Base-by-base conservation (phyloP, 805 yeast genomes). In the Pichia manshurica region DNA sequence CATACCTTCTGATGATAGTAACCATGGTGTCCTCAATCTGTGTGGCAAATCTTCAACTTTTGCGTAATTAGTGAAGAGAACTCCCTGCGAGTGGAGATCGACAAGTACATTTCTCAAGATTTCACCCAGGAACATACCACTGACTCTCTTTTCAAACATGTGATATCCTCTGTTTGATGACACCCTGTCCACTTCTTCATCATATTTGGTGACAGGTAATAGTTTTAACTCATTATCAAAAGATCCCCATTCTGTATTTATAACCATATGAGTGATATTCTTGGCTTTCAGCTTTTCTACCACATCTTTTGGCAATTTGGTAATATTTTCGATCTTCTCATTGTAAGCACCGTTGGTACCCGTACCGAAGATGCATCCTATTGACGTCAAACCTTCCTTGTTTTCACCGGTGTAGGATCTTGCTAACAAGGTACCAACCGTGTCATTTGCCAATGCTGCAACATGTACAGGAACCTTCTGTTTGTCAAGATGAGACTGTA, bases 211-310 rank as follows among this genome's bases (percentile, higher is more conserved):
- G 42, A 72, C 75, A 51, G 97, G 97, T 53, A 91, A 72, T 36
- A 81, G 71, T 55, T 78, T 73, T 52, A 89, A 73, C 20, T 79
- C 82, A 62, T 91, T 91, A 67, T 91, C 98, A 60, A 90, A 91
- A 38, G 96, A 88, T 53, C 98, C 98, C 96, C 98, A 93, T 68
- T 93, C 99, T 40, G 96, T 90, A 70, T 90, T 90, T 58, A 90
- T 77, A 53, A 88, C 85, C 96, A 90, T 90, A 53, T 82, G 80
- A 2, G 73, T 71, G 45, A 75, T 72, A 32, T 79, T 82, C 44
- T 68, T 62, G 1, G 64, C 56, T 46, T 61, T 67, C 57, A 75
- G 66, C 19, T 62, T 63, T 22, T 60, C 66, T 40, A 66, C 65
- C 13, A 66, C 48, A 31, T 70, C 66, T 2, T 75, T 72, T n/a